Conservation (phyloP, 306 rosid genomes). For the Abrus precatorius region DNA sequence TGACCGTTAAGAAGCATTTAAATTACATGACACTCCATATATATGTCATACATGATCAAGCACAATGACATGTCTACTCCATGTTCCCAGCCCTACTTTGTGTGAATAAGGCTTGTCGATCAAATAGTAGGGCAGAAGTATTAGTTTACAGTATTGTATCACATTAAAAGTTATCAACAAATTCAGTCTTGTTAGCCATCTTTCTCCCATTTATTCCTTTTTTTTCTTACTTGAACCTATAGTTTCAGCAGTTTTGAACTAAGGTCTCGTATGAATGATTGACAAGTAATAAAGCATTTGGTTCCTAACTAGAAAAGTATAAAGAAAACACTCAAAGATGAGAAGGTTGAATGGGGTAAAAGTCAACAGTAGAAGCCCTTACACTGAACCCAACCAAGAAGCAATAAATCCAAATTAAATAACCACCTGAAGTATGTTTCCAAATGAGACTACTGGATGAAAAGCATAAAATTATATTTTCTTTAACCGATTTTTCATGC, state of each 20-base stretch:
- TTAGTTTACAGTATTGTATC: too few relatives aligned
- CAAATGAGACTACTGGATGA: neutral
- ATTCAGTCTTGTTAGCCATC: too few relatives aligned
- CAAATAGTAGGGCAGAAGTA: too few relatives aligned
- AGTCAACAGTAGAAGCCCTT: neutral
- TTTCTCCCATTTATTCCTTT: neutral
- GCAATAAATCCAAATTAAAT: neutral
- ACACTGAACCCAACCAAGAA: slow-evolving; percentile 2
- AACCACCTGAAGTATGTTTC: slow-evolving; percentile 13
- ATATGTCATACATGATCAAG: too few relatives aligned
- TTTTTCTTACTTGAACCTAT: neutral
- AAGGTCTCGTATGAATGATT: slow-evolving; percentile 10
- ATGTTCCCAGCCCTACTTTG: too few relatives aligned
- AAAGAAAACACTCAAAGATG: neutral
- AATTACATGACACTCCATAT: too few relatives aligned
- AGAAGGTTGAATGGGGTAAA: neutral
- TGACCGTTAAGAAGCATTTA: too few relatives aligned
- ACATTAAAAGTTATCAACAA: too few relatives aligned
- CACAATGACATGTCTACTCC: too few relatives aligned
- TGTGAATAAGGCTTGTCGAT: too few relatives aligned
- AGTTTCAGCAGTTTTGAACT: neutral
- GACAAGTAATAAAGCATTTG: slow-evolving; percentile 19
- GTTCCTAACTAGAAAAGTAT: slow-evolving; percentile 1
- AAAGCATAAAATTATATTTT: slow-evolving; percentile 7
- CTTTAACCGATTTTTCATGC: neutral